Conservation (phyloP, 768 basidiomycete species). For the Tulasnella sp. region DNA sequence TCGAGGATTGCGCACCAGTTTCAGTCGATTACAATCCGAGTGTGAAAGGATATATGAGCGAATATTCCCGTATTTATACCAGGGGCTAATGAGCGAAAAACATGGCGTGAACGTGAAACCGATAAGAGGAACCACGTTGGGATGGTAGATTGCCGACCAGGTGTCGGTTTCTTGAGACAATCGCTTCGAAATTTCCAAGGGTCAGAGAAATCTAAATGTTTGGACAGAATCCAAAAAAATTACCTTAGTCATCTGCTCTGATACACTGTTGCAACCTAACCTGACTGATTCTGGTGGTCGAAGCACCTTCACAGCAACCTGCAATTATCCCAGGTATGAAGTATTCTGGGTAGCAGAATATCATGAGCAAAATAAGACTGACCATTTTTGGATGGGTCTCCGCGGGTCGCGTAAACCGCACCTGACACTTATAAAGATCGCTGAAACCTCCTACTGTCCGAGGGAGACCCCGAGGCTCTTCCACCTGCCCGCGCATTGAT, state of each 20-base stretch:
- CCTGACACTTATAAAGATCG: neutral
- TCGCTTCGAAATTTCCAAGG: neutral
- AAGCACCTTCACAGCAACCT: neutral
- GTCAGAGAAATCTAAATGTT: too few relatives aligned
- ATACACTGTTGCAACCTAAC: too few relatives aligned
- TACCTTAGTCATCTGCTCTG: neutral
- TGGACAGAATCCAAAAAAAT: neutral
- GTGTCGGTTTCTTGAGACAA: neutral
- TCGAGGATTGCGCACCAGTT: neutral
- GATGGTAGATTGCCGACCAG: neutral
- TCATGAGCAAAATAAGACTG: neutral
- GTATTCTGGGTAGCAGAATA: too few relatives aligned
- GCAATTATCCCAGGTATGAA: neutral
- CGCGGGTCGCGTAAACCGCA: neutral
- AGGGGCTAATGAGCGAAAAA: neutral
- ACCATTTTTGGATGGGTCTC: neutral
- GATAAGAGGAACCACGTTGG: neutral
- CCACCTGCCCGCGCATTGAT: neutral
- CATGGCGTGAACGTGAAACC: neutral
- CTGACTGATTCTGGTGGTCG: neutral
- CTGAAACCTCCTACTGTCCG: neutral
- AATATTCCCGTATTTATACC: neutral
- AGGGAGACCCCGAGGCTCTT: neutral
- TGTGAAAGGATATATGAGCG: neutral
- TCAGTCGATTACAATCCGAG: neutral